Base-by-base conservation (phyloP, 2,329 filamentous ascomycete genomes). In the Colletotrichum paranaense region DNA sequence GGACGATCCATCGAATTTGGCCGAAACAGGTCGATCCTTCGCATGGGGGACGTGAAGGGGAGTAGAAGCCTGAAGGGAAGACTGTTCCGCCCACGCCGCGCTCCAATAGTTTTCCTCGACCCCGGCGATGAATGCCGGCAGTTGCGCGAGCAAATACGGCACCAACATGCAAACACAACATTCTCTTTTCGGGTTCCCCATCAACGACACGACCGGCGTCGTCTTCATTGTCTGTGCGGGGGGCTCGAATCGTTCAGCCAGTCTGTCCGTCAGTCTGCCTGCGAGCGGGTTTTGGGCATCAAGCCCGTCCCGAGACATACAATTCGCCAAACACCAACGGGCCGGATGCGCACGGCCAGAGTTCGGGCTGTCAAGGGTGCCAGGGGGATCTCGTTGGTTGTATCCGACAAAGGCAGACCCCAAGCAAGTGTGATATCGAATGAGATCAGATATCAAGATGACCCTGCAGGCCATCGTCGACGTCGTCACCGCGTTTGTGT, bases 21-120 rank as follows among this genome's bases (percentile, higher is more conserved):
- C 68, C 55, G 19, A 35, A 67, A 24, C 19, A 63, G 58, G 62
- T 53, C 68, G 68, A 70, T 55, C 68, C n/a, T 28, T 32, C 24
- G 9, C 55, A 67, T n/a, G 55, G 62, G 62, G 62, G 19, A 11
- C n/a, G 16, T 24, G 26, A 52, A 42, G 58, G 53, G 24, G 22
- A 35, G 12, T 24, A 38, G 49, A 42, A 32, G 9, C 32, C 32
- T 32, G 32, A 32, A 59, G 53, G 30, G 22, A 26, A 53, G 53
- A 26, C 53, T 26, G 28, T 59, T 14, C 53, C 22, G 56, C 28
- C 53, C 62, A 26, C 53, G 26, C 26, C 53, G 42, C 38, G 11
- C 38, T 58, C 62, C 38, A 52, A 58, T 58, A 42, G 52, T 49
- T n/a, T 58, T n/a, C 38, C 28, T 67, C n/a, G 11, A 38, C 26